Evolutionary conservation across 768 basidiomycete species (phyloP).

Genomic region (Panaeolus cyanescens): DNA sequence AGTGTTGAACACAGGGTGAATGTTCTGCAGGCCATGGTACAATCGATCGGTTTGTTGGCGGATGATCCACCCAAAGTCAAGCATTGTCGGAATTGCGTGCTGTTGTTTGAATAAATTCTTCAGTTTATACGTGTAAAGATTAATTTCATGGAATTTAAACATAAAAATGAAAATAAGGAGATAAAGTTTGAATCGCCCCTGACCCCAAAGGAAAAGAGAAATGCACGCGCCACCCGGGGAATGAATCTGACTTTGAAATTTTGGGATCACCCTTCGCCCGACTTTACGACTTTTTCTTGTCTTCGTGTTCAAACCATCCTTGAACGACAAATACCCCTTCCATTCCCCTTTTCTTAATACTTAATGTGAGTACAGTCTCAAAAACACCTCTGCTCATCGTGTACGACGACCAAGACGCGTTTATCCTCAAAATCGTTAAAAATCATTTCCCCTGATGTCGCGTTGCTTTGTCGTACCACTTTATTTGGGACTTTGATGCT

Average conservation of each 20-base stretch:
- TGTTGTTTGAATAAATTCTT: neutral
- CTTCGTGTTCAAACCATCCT: conserved; percentile 47
- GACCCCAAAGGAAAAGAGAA: conserved; percentile 17
- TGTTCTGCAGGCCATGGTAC: neutral
- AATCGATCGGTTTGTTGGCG: neutral
- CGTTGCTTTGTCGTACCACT: conserved; percentile 51
- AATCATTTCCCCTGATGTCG: conserved; percentile 25
- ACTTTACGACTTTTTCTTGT: conserved; percentile 41
- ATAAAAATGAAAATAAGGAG: neutral
- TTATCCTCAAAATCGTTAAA: neutral
- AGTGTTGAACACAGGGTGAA: neutral
- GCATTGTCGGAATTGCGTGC: neutral
- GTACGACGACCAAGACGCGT: conserved; percentile 8
- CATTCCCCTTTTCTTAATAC: conserved; percentile 33
- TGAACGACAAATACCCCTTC: conserved; percentile 41
- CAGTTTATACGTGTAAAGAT: neutral
- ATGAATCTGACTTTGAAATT: conserved; percentile 47
- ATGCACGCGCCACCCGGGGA: conserved; percentile 42
- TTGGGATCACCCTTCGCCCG: conserved; percentile 42
- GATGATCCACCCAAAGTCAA: neutral
- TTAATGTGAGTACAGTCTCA: conserved; percentile 39
- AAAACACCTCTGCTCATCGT: conserved; percentile 6
- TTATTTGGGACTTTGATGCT: conserved; percentile 27
- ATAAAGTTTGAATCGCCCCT: conserved; percentile 12
- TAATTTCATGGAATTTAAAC: neutral